These are phyloP conservation scores for Sporothrix variecibatus DNA, from an alignment of 2,329 filamentous ascomycete genomes.

Conservation along the genomic window DNA sequence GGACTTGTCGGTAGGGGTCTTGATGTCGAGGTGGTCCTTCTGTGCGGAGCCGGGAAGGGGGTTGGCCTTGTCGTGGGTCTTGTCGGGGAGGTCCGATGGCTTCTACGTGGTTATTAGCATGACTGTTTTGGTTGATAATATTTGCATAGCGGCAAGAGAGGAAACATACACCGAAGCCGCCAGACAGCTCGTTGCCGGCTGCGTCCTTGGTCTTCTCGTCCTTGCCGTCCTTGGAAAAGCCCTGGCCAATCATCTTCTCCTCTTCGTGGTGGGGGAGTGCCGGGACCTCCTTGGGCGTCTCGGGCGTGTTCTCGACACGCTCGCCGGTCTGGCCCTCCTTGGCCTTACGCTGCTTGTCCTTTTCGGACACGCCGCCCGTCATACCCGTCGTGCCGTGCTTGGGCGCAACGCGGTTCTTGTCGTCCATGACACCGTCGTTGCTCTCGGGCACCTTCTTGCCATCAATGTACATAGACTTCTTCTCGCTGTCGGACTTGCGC, in stretches of 20 bases:
- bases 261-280: conserved; percentile 80
- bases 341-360: conserved; percentile 72
- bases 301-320: conserved; percentile 72
- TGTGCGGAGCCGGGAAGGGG: conserved; percentile 67
- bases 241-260: conserved; percentile 58
- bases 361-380: conserved; percentile 85
- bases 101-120: conserved; percentile 55
- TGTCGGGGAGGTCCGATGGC: conserved; percentile 76
- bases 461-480: conserved; percentile 55
- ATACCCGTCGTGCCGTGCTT: conserved; percentile 87
- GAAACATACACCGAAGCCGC: conserved; percentile 61
- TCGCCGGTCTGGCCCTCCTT: conserved; percentile 66
- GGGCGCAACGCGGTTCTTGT: conserved; percentile 72
- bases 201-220: conserved; percentile 43
- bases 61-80: conserved; percentile 71
- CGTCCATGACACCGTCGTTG: conserved; percentile 89
- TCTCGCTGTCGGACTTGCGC: conserved; percentile 40
- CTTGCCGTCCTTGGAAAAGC: conserved; percentile 43
- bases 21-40: conserved; percentile 63
- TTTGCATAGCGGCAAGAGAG: conserved; percentile 5
- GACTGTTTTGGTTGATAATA: background rate
- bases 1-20: conserved; percentile 39
- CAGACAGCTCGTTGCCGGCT: conserved; percentile 44
- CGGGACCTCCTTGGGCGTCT: conserved; percentile 81
- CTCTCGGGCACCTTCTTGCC: conserved; percentile 63